Base-by-base conservation (phyloP, 2,329 filamentous ascomycete genomes). In the Nigrospora osmanthi region DNA sequence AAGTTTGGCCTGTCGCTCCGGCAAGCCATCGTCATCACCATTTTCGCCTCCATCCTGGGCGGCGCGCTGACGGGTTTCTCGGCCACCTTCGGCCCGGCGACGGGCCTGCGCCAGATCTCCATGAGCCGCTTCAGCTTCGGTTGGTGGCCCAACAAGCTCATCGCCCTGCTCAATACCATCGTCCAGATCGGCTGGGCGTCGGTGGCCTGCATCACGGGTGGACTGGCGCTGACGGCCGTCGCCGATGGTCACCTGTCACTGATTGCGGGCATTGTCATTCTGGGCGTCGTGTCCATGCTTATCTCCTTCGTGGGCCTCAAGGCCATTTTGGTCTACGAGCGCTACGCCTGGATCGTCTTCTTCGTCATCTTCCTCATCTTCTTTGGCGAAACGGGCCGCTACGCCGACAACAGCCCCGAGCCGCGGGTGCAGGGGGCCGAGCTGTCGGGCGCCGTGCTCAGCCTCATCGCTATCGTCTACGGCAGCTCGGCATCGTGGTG, bases 291-390 rank as follows among this genome's bases (percentile, higher is more conserved):
- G 15, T 68, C 70, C 6, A 65, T 78, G 36, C 46, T 73, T 40
- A 67, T 79, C 17, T 73, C 72, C 1, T 72, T 78, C 52, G 66
- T 73, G 41, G 76, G 76, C 0, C 68, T 75, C 52, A 66, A 64
- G 50, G 63, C 66, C 16, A 64, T 78, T 37, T 66, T 77, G 47
- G 49, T 66, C 6, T 77, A 74, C 49, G 72, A 76, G 53, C 64
- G 69, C 41, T 74, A 70, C 53, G 69, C 72, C 17, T 76, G 73
- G 64, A 60, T 75, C 15, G 47, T 65, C 33, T 66, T 72, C 49
- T 66, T 72, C 43, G 58, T 67, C 43, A 67, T 75, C 42, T 74
- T 75, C 54, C 54, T 74, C 50, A 65, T 75, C 53, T 67, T 76
- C 52, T 71, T 70, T 45, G 70, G 68, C 38, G 66, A 73, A 55